Evolutionary conservation across 371 early-diverging fungal genomes (phyloP).

Genomic region (Mucor sp.): DNA sequence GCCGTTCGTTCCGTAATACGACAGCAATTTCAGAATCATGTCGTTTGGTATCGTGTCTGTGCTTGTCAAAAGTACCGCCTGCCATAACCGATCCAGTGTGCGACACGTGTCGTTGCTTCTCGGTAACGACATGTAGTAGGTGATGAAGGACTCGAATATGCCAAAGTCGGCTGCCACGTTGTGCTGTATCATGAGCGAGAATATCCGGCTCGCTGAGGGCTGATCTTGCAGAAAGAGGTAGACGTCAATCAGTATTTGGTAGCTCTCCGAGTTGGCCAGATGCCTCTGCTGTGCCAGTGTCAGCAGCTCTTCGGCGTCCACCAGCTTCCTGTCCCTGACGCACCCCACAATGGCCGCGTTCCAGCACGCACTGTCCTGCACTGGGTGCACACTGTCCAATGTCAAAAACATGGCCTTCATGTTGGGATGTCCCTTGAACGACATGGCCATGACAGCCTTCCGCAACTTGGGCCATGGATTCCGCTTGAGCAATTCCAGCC

Average conservation of each 20-base stretch:
- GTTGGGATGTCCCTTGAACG: constrained; percentile 14
- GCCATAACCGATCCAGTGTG: constrained; percentile 22
- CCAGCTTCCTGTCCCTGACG: not conserved
- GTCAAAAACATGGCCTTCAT: constrained; percentile 8
- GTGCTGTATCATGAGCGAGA: constrained; percentile 14
- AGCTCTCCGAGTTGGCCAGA: constrained; percentile 2
- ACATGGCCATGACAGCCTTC: not conserved
- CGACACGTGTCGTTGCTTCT: not conserved
- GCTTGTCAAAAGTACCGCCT: constrained; percentile 18
- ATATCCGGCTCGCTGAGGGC: constrained; percentile 12
- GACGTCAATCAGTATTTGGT: constrained; percentile 8
- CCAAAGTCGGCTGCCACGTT: not conserved
- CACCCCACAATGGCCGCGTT: constrained; percentile 14
- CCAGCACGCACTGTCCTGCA: constrained; percentile 8
- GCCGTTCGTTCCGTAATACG: constrained; percentile 8
- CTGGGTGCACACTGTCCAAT: not conserved
- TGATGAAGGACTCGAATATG: constrained; percentile 16
- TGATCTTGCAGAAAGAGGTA: constrained; percentile 7
- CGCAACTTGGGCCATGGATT: constrained; percentile 6
- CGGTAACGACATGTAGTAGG: constrained; percentile 5
- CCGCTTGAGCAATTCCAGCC: not conserved
- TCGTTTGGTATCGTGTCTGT: not conserved
- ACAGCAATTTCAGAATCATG: not conserved
- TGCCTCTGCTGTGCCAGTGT: not conserved
- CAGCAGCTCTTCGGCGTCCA: constrained; percentile 11